Conservation (phyloP, 495 filamentous ascomycete species). For the Apodospora peruviana region DNA sequence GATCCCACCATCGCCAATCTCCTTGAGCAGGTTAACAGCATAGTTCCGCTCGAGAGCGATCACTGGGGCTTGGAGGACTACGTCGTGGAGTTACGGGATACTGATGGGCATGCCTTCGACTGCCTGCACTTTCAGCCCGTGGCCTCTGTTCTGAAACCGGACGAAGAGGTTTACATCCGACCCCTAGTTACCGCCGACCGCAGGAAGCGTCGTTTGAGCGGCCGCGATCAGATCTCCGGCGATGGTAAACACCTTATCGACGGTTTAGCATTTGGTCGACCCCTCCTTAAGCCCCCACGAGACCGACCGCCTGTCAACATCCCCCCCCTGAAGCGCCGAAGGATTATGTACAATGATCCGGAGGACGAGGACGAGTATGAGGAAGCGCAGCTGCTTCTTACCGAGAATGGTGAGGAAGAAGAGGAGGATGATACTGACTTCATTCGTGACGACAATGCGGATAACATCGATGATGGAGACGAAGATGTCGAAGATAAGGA, state of each 20-base stretch:
- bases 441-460: not conserved
- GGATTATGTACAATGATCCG: conserved; percentile 45
- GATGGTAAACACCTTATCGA: conserved; percentile 84
- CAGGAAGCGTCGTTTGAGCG: conserved; percentile 65
- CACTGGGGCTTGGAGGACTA: conserved; percentile 93
- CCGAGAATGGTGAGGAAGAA: conserved; percentile 5
- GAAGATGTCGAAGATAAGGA: conserved; percentile 30
- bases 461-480: conserved; percentile 9
- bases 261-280: conserved; percentile 81
- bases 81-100: conserved; percentile 65
- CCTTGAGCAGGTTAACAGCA: conserved; percentile 75
- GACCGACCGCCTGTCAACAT: conserved; percentile 67
- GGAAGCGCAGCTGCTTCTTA: conserved; percentile 7
- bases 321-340: conserved; percentile 67
- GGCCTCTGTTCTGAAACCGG: conserved; percentile 64
- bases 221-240: conserved; percentile 74
- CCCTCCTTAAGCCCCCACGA: conserved; percentile 51
- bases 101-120: conserved; percentile 62
- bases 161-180: conserved; percentile 71
- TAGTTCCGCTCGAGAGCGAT: conserved; percentile 75
- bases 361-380: conserved; percentile 20
- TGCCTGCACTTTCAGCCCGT: conserved; percentile 83
- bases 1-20: conserved; percentile 72
- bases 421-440: not conserved
- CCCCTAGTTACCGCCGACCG: conserved; percentile 72